Evolutionary conservation across 1,284 basidiomycete species (phyloP), one percentile per base, ranked within the genome.

Genomic region (Heterobasidion annosum): DNA sequence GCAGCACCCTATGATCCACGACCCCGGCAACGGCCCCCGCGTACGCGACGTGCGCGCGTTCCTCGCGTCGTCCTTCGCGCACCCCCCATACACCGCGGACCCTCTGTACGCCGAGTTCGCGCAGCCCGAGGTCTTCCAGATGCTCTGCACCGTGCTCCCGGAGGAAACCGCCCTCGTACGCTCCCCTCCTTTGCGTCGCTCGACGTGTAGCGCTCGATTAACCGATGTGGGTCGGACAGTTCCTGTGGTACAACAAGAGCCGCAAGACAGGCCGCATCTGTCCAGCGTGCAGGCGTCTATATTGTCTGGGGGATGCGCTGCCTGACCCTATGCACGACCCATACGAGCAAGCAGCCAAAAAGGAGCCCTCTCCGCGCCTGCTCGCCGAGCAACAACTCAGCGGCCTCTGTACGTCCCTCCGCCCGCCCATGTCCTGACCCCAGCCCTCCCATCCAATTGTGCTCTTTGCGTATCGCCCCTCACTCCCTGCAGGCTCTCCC

Each of bases 181-280:
- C 58, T 42, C 4, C 60, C 34, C 15, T 40, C 35, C 8, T n/a
- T 16, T 34, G 19, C 15, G 19, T 33, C 16, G 35, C 52, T 35
- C n/a, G 10, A 42, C 15, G 18, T 40, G 18, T 37, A 33, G n/a
- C 10, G 10, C 3, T 4, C 25, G 25, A 15, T 34, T 33, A 13
- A 50, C 32, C 7, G 15, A 32, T 16, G 45, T 13, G 12, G 5
- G 16, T 16, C 18, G 4, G 19, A 18, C 56, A 90, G 88, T 83
- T 88, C n/a, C 60, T 89, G 19, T 90, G 87, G 85, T 90, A 89
- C 63, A 91, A 91, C 71, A 88, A 88, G 68, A 87, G 83, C 64
- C 77, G 88, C 2, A 65, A 72, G 4, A 76, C 71, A 5, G 78
- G 81, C 54, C 79, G 88, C 34, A 76, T 91, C 56, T 91, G 88